Base-by-base conservation (phyloP, 306 rosid species). In the Corylus avellana region DNA sequence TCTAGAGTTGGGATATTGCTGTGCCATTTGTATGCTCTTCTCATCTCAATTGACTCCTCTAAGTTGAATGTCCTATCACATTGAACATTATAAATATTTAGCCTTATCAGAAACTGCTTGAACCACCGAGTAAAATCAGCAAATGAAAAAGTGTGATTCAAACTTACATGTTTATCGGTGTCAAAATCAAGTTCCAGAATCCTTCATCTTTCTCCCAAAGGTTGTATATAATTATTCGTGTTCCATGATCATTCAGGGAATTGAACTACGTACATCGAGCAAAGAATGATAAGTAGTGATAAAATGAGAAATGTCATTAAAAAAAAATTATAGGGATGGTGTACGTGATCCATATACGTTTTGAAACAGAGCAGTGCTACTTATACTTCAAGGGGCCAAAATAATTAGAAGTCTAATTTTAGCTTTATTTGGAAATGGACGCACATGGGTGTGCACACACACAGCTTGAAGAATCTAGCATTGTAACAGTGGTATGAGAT, bases 161-260 rank as follows among this genome's bases (percentile, higher is more conserved):
- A 22, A 2, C 70, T 58, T 59, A 75, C 78, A 46, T 61, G 27
- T 44, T 51, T 46, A 75, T 75, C 58, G 7, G 72, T 39, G 67
- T 59, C 72, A 22, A 75, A 75, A 75, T 75, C 78, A 13, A 75
- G 58, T 35, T 75, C 78, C 25, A 75, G 10, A 14, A 7, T 12
- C 66, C 77, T 37, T 55, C 50, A 18, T 74, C 77, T 55, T 55
- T 67, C 66, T 74, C 50, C 77, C 77, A 74, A 10, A 55, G 77
- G 17, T 74, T 54, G 77, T 74, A 74, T 14, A 74, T 74, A 10
- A 74, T 37, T 2, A 74, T 74, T 74, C 67, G 25, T 17, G 77
- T 74, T 1, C 77, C 77, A 53, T 74, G 77, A 8, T 32, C 66
- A 55, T 55, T 74, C 50, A 74, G 10, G 12, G 44, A 32, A 17